phyloP scores from a whole-genome alignment of 192 early-diverging fungal genomes.

The Backusella westeae region DNA sequence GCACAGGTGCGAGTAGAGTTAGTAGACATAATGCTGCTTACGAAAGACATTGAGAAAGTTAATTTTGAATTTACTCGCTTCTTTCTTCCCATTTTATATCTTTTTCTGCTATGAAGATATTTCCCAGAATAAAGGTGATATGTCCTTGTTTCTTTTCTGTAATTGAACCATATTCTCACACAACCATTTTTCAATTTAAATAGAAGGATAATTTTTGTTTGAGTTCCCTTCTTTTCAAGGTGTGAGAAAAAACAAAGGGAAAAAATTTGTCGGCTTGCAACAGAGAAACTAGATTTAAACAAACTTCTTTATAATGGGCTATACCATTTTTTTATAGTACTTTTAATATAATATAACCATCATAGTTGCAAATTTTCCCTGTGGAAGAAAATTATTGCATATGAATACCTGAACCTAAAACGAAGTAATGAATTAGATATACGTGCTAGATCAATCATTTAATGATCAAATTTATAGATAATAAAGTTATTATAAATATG shows the following conservation, averaged over 20 bases:
- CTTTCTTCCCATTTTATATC: background rate
- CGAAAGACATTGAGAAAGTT: background rate
- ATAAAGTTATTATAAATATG: background rate
- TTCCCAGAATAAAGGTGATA: background rate
- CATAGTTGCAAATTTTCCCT: background rate
- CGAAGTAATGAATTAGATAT: background rate
- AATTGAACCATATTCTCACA: background rate
- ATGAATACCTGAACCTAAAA: background rate
- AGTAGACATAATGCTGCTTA: background rate
- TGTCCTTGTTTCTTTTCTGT: background rate
- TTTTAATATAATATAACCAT: background rate
- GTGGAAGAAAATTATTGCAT: background rate
- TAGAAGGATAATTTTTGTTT: background rate
- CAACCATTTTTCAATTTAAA: background rate
- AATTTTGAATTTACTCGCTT: background rate
- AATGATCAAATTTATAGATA: background rate
- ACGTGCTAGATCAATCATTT: background rate
- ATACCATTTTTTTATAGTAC: background rate
- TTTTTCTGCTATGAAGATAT: background rate
- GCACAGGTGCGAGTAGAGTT: slow-evolving; percentile 11
- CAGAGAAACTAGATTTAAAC: background rate
- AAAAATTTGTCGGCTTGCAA: background rate
- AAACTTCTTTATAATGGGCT: background rate
- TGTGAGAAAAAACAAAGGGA: background rate
- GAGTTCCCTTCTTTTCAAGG: background rate